phyloP scores from a whole-genome alignment of 352 stramenopile species.

The Globisporangium sylvaticum region DNA sequence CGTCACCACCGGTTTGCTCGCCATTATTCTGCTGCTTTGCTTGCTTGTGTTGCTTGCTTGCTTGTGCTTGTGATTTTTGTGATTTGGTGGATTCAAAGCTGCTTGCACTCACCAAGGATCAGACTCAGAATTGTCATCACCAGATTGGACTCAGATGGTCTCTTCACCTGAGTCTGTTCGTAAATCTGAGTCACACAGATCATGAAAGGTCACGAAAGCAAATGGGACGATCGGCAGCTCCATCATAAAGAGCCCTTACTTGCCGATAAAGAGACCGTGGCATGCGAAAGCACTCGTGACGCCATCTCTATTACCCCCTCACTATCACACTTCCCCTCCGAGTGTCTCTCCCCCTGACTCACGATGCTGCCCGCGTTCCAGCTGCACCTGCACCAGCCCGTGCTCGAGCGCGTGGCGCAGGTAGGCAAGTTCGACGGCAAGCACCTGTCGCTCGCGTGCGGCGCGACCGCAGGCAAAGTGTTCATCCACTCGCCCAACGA shows the following conservation, averaged over 20 bases:
- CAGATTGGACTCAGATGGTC: neutral
- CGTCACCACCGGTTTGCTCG: conserved; percentile 30
- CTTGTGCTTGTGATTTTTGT: neutral
- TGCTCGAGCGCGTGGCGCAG: conserved; percentile 68
- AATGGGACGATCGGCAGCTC: neutral
- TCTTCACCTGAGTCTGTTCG: neutral
- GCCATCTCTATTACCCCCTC: neutral
- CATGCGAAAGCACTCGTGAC: too few species aligned
- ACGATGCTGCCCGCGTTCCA: conserved; percentile 80
- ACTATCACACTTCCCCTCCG: neutral
- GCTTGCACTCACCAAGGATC: neutral
- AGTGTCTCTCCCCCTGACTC: neutral
- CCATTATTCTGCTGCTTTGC: conserved; percentile 7
- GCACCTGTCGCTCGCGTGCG: conserved; percentile 72
- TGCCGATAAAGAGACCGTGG: neutral
- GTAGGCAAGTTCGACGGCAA: conserved; percentile 82
- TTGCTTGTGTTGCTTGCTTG: neutral
- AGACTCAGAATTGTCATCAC: neutral
- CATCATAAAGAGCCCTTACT: neutral
- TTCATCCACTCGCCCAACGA: conserved; percentile 90
- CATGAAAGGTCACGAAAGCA: conserved; percentile 13
- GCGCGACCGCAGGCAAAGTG: conserved; percentile 88
- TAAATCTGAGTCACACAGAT: neutral
- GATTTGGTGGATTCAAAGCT: neutral
- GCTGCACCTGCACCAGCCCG: conserved; percentile 75